Evolutionary conservation across 306 rosid species (phyloP), one percentile per base, ranked within the genome.

Genomic region (Pterocarpus macrocarpus): DNA sequence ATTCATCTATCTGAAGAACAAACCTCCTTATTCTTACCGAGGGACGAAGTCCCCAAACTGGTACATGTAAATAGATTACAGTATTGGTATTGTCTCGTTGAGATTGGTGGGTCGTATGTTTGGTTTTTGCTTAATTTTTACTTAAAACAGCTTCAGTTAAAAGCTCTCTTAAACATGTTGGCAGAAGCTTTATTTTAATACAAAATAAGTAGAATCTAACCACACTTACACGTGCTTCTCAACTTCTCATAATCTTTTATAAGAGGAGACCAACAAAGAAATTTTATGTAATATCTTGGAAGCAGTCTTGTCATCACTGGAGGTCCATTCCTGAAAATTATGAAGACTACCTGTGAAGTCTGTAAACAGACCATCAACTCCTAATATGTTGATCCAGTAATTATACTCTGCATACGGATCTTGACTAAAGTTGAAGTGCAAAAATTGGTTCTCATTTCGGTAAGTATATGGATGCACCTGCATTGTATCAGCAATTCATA

Each of bases 401-500:
- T 90, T 86, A 41, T 83, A 94, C 81, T 94, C 98, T 35, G 32
- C 35, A 22, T 92, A 94, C 0, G 96, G 91, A 84, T 94, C 98
- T 91, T 92, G 89, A 82, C 85, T 86, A 30, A 91, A 94, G 87
- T 94, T 57, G 50, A 86, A 82, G 80, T 86, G 97, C 83, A 91
- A 75, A 84, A 9, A 94, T 1, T 0, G 0, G 88, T 89, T 85
- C 88, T 94, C 98, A 30, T 91, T 91, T 80, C 95, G 80, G 85
- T 62, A 94, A 1, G 98, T 94, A 72, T 94, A 94, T 39, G 98
- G 98, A 83, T 94, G 98, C 62, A 94, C 98, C 98, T 94, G 90
- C 84, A 81, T 67, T 35, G 36, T 49, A 76, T 63, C 47, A 52
- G 49, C 68, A 75, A 14, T 64, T 69, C 49, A 73, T 36, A 64